Percentiles rank a stretch among this genome's conserved stretches.
phyloP scores from a whole-genome alignment of 805 yeast genomes.

The Teunomyces atbi region DNA sequence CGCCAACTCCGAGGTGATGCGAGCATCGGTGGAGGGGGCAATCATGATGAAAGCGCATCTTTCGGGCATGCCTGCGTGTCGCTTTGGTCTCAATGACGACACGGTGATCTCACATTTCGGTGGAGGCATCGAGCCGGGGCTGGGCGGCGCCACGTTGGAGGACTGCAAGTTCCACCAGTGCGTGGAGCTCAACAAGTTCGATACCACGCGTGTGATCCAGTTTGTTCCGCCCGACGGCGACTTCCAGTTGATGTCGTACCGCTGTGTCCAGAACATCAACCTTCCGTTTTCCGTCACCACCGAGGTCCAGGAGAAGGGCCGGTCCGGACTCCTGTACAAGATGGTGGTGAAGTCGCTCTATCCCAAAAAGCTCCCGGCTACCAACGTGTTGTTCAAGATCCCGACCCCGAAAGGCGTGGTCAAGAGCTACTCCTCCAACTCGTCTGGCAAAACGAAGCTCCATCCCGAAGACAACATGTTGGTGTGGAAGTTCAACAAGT shows the following conservation, averaged over 20 bases:
- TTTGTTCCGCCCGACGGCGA: slow-evolving; percentile 88
- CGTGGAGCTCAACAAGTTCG: slow-evolving; percentile 70
- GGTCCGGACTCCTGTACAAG: slow-evolving; percentile 50
- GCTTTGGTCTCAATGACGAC: slow-evolving; percentile 70
- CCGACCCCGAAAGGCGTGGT: slow-evolving; percentile 58
- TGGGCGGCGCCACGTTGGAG: slow-evolving; percentile 56
- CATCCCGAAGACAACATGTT: slow-evolving; percentile 63
- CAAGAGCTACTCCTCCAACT: slow-evolving; percentile 23
- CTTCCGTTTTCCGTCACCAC: slow-evolving; percentile 72
- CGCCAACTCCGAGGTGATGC: slow-evolving; percentile 59
- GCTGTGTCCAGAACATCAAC: slow-evolving; percentile 46
- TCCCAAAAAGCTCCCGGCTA: slow-evolving; percentile 57
- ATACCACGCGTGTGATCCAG: slow-evolving; percentile 58
- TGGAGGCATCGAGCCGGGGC: slow-evolving; percentile 12
- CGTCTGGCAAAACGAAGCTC: slow-evolving; percentile 68
- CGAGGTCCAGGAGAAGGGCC: slow-evolving; percentile 44
- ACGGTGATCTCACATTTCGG: slow-evolving; percentile 17
- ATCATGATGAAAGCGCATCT: slow-evolving; percentile 69
- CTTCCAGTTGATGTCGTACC: slow-evolving; percentile 78
- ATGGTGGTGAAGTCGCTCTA: slow-evolving; percentile 63
- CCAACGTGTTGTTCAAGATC: slow-evolving; percentile 59
- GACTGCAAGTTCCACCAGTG: slow-evolving; percentile 88
- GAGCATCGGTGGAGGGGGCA: slow-evolving; percentile 74
- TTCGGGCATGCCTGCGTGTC: slow-evolving; percentile 81
- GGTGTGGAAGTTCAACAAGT: slow-evolving; percentile 68